Evolutionary conservation across 768 basidiomycete species (phyloP).

Genomic region (Lentinus brumalis): DNA sequence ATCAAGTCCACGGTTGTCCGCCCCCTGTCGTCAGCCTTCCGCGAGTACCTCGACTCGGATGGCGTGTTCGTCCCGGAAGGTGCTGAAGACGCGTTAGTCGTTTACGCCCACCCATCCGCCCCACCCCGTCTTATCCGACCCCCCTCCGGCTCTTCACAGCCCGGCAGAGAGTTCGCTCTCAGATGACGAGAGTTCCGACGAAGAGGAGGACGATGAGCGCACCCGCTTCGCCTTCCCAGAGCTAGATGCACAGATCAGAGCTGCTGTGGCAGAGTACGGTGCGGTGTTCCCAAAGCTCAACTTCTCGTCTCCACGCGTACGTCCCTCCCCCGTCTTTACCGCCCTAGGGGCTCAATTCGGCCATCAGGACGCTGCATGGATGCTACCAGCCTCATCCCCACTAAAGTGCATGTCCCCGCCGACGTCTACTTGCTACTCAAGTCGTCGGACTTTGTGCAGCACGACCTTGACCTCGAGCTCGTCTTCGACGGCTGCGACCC

Average conservation of each 20-base stretch:
- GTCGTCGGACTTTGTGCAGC: constrained; percentile 86
- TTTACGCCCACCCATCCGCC: neutral
- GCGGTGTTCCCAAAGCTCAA: constrained; percentile 96
- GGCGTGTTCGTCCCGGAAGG: constrained; percentile 84
- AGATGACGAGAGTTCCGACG: constrained; percentile 53
- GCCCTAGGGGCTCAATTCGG: neutral
- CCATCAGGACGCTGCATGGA: constrained; percentile 88
- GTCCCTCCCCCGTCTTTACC: constrained; percentile 14
- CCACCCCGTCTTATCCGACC: constrained; percentile 9
- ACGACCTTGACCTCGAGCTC: constrained; percentile 62
- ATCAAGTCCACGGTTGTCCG: constrained; percentile 77
- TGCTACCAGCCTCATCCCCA: constrained; percentile 80
- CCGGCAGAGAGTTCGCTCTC: constrained; percentile 57
- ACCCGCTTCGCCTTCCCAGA: constrained; percentile 72
- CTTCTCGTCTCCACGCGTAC: constrained; percentile 89
- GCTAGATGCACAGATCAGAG: constrained; percentile 72
- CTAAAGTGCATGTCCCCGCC: constrained; percentile 81
- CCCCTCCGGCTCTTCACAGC: constrained; percentile 36
- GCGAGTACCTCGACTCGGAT: constrained; percentile 76
- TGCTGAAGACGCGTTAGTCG: constrained; percentile 71
- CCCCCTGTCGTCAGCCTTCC: constrained; percentile 65
- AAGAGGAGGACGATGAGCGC: constrained; percentile 41
- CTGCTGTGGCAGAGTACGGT: constrained; percentile 65
- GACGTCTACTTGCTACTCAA: constrained; percentile 93
- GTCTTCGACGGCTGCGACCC: constrained; percentile 70